Percentiles rank a stretch among this genome's conserved stretches.
Evolutionary conservation across 148 eudicot genomes (phyloP).

Genomic region (Chenopodium suecicum): DNA sequence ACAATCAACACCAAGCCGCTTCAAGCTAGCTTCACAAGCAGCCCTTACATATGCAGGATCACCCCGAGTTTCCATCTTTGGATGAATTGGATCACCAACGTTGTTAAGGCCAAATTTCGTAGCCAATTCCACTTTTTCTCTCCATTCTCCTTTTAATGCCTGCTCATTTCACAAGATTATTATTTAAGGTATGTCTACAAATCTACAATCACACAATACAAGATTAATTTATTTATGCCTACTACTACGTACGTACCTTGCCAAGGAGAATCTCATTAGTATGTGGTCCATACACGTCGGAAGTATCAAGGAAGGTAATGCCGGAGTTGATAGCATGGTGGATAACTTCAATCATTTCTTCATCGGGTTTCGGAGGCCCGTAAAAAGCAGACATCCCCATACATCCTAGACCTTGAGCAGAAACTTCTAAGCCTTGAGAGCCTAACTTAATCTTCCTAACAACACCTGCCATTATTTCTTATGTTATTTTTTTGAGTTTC

Average conservation of each 20-base stretch:
- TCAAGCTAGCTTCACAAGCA: conserved; percentile 29
- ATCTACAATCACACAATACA: too few species aligned
- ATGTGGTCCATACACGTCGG: conserved; percentile 42
- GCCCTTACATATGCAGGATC: conserved; percentile 26
- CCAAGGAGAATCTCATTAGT: conserved; percentile 46
- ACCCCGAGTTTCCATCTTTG: background rate
- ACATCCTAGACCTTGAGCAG: conserved; percentile 40
- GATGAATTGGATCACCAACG: background rate
- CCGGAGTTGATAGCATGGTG: conserved; percentile 37
- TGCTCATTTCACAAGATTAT: background rate
- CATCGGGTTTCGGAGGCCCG: conserved; percentile 38
- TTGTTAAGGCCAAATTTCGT: conserved; percentile 29
- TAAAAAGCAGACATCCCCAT: conserved; percentile 39
- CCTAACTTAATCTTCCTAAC: conserved; percentile 39
- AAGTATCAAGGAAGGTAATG: conserved; percentile 41
- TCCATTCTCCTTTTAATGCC: conserved; percentile 33
- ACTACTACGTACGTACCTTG: conserved; percentile 21
- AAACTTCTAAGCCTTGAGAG: conserved; percentile 36
- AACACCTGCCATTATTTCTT: background rate
- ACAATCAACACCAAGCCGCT: conserved; percentile 32
- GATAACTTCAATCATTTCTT: conserved; percentile 37
- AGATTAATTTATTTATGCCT: too few species aligned
- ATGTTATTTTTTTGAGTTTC: background rate
- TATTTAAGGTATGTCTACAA: too few species aligned
- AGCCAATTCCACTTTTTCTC: conserved; percentile 30